phyloP scores from a whole-genome alignment of 371 early-diverging fungal genomes.

The Mucor mucedo region DNA sequence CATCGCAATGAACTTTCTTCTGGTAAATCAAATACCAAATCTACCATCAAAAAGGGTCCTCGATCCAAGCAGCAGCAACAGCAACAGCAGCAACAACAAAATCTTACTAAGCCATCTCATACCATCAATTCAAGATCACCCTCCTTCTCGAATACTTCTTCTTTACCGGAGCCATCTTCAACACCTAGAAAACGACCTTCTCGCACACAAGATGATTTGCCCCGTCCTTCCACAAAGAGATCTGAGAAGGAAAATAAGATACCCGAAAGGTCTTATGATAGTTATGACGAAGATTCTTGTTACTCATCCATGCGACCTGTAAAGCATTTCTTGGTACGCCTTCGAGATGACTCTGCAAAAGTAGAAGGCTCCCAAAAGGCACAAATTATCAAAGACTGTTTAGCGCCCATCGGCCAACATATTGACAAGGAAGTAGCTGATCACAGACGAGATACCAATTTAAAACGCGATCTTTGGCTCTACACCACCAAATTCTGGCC shows the following conservation, averaged over 20 bases:
- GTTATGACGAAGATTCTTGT: slow-evolving; percentile 17
- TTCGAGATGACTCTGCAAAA: slow-evolving; percentile 58
- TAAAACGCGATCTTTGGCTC: slow-evolving; percentile 58
- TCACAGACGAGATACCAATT: slow-evolving; percentile 4
- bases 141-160: not conserved
- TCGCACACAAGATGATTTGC: not conserved
- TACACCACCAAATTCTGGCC: slow-evolving; percentile 73
- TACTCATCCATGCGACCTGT: slow-evolving; percentile 28
- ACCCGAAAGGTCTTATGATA: slow-evolving; percentile 9
- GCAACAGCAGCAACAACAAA: slow-evolving; percentile 16
- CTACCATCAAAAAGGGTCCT: slow-evolving; percentile 6
- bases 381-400: slow-evolving; percentile 59
- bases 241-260: slow-evolving; percentile 22
- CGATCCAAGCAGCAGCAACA: slow-evolving; percentile 20
- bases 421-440: slow-evolving; percentile 49
- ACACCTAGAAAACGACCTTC: slow-evolving; percentile 10
- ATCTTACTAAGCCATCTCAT: not conserved
- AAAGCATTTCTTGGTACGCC: slow-evolving; percentile 11
- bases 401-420: slow-evolving; percentile 66
- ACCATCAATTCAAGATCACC: not conserved
- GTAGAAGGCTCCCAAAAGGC: slow-evolving; percentile 61
- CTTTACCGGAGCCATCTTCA: not conserved
- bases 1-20: not conserved
- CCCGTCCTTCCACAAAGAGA: slow-evolving; percentile 14
- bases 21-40: not conserved